Evolutionary conservation across 176 grass and related monocot genomes (phyloP), one percentile per base, ranked within the genome.

Genomic region (Carex cristatella): DNA sequence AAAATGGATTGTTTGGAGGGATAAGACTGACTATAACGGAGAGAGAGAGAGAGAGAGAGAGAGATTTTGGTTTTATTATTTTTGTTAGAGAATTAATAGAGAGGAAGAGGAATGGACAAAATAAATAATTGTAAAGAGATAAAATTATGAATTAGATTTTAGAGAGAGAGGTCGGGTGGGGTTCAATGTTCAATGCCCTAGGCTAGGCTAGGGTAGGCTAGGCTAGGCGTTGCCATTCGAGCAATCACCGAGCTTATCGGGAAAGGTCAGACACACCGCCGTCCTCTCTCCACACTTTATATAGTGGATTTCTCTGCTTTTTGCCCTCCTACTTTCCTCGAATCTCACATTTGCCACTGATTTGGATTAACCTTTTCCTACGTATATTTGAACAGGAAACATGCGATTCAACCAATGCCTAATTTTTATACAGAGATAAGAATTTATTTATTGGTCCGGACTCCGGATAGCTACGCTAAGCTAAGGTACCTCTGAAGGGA

Each of bases 161-260:
- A 68, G 61, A 68, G 61, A 81, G 83, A 81, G 23, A 23, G 83
- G 65, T 55, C 83, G 86, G 10, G 7, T 23, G 23, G 23, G 23
- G 23, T 23, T 23, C 23, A 23, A 23, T 23, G 51, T 23, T 69
- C 48, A 61, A 84, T 79, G 70, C 85, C 85, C 79, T 87, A 87
- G 86, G 57, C 68, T 23, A 23, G 23, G 23, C 23, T 23, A 23
- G 23, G 23, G 23, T 23, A 23, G 23, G 23, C 23, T 23, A 23
- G 23, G 23, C 23, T 23, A 23, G 86, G 57, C 68, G 67, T 78
- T 87, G 79, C 80, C 86, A 87, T 83, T 67, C 40, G 80, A 87
- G 86, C 80, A 83, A 87, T 83, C 80, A 61, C 68, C 57, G 69
- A 87, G 86, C 85, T 87, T 81, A 87, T 81, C 85, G 76, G 65